Evolutionary conservation across 495 filamentous ascomycete species (phyloP).

Genomic region (Podospora anserina): DNA sequence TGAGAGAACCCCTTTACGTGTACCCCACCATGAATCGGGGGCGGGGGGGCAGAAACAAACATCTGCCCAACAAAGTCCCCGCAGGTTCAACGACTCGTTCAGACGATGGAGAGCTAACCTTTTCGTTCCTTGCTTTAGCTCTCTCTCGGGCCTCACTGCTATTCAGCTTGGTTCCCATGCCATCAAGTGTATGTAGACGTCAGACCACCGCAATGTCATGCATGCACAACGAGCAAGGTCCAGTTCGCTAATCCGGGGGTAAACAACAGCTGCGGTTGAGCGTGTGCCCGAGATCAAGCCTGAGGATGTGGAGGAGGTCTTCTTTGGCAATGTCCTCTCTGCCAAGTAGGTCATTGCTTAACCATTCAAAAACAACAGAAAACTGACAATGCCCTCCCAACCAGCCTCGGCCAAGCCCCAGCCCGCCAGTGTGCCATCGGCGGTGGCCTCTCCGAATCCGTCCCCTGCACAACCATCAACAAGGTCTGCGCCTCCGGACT

Average conservation of each 20-base stretch:
- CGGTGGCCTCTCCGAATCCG: conserved; percentile 74
- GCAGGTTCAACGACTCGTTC: neutral
- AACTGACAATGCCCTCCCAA: conserved; percentile 9
- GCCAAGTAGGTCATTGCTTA: conserved; percentile 68
- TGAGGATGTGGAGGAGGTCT: conserved; percentile 89
- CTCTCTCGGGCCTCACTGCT: conserved; percentile 80
- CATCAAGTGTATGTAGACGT: conserved; percentile 68
- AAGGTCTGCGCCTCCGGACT: conserved; percentile 95
- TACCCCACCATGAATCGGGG: neutral
- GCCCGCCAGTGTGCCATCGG: conserved; percentile 88
- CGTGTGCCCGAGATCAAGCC: conserved; percentile 81
- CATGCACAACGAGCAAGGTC: conserved; percentile 15
- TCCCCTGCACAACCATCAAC: conserved; percentile 91
- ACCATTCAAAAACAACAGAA: conserved; percentile 3
- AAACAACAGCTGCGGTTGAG: conserved; percentile 68
- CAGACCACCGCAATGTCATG: neutral
- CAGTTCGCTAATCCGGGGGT: conserved; percentile 20
- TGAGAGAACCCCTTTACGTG: conserved; percentile 35
- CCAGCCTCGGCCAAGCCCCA: conserved; percentile 91
- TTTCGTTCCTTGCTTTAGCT: conserved; percentile 44
- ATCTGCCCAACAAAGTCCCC: conserved; percentile 12
- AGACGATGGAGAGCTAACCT: conserved; percentile 23
- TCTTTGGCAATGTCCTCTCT: conserved; percentile 96
- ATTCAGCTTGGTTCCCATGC: conserved; percentile 84
- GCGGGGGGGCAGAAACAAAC: conserved; percentile 5